These are phyloP conservation scores for Tilletia walkeri DNA, from an alignment of 1,284 basidiomycete genomes.

Conservation along the genomic window DNA sequence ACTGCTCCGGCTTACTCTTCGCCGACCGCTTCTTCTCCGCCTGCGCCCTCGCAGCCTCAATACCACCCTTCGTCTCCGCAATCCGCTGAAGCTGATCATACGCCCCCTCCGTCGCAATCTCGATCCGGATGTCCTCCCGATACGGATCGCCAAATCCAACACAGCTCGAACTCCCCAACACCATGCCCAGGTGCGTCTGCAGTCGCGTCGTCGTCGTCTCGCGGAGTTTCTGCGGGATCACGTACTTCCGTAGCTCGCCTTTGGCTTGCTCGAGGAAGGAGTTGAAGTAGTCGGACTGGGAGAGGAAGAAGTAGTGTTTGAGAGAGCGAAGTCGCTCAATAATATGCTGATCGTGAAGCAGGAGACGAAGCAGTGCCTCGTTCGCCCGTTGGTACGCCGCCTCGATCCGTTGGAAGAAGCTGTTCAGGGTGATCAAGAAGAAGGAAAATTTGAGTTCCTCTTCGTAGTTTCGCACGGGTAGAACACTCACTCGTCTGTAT, in stretches of 20 bases:
- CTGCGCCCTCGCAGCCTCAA: conserved; percentile 48
- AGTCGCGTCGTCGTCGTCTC: conserved; percentile 49
- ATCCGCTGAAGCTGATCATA: conserved; percentile 54
- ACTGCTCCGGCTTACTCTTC: conserved; percentile 12
- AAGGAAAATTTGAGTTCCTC: background rate
- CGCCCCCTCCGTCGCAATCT: conserved; percentile 48
- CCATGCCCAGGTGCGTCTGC: conserved; percentile 53
- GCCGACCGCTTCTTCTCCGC: conserved; percentile 18
- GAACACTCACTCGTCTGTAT: conserved; percentile 37
- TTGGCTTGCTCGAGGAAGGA: conserved; percentile 52
- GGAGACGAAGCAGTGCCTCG: conserved; percentile 44
- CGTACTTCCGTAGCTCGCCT: conserved; percentile 49
- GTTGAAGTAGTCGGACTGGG: conserved; percentile 50
- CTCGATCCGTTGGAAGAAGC: conserved; percentile 50
- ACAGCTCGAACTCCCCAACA: conserved; percentile 47
- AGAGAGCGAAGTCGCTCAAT: conserved; percentile 47
- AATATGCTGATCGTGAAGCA: conserved; percentile 51
- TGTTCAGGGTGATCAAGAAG: conserved; percentile 7
- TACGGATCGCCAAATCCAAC: conserved; percentile 53
- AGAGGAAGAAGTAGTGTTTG: conserved; percentile 54
- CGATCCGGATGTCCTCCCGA: conserved; percentile 51
- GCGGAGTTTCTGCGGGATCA: conserved; percentile 58
- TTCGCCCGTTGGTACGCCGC: conserved; percentile 52
- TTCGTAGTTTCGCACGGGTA: background rate
- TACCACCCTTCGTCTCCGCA: conserved; percentile 53